These are phyloP conservation scores for Ustulina deusta DNA, from an alignment of 2,329 filamentous ascomycete species.

Conservation along the genomic window DNA sequence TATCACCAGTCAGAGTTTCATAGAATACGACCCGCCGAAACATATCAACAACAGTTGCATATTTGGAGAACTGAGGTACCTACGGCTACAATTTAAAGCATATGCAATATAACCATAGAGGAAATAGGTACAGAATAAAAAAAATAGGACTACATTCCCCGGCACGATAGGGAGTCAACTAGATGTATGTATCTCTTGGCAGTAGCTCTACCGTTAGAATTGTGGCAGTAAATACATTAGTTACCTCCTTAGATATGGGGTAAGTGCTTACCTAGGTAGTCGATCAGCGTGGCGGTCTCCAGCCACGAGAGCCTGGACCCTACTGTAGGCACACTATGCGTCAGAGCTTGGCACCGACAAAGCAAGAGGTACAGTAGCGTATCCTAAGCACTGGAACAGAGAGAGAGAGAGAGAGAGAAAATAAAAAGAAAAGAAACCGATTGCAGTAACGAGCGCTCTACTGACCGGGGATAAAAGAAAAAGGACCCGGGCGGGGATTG, in stretches of 20 bases:
- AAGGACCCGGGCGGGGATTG: conserved; percentile 13
- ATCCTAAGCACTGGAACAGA: neutral
- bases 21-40: neutral
- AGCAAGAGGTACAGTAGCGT: neutral
- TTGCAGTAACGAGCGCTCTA: neutral
- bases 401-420: neutral
- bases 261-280: no score
- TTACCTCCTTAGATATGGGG: neutral
- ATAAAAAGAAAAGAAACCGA: neutral
- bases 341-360: neutral
- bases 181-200: neutral
- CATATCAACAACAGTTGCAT: neutral
- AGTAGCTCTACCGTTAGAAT: neutral
- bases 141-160: no score
- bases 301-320: neutral
- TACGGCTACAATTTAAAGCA: no score
- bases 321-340: neutral
- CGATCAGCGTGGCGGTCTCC: neutral
- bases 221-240: neutral
- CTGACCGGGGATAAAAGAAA: conserved; percentile 6
- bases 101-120: no score
- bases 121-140: no score
- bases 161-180: no score
- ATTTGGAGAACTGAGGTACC: no score
- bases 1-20: neutral